Conservation (phyloP, 2,329 filamentous ascomycete species). For the Penicillium brasilianum region DNA sequence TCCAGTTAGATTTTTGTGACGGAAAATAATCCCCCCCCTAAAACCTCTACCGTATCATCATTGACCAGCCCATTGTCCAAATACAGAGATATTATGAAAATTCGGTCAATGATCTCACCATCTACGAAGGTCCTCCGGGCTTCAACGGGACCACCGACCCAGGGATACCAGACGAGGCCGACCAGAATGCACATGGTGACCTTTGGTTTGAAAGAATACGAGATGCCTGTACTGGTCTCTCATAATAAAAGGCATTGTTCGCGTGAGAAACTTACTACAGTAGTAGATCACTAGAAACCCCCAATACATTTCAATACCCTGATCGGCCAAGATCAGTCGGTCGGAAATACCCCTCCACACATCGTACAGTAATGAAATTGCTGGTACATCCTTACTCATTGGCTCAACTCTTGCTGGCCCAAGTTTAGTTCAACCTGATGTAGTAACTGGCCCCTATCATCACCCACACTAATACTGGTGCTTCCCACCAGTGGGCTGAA, state of each 20-base stretch:
- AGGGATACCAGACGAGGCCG: conserved; percentile 11
- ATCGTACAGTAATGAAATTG: no score
- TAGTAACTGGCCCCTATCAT: conserved; percentile 17
- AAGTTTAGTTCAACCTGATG: conserved; percentile 12
- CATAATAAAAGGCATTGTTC: background rate
- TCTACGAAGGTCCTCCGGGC: conserved; percentile 4
- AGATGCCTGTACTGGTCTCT: no score
- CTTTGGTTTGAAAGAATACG: conserved; percentile 4
- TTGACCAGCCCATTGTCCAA: background rate
- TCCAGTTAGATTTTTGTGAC: background rate
- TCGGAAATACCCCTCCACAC: background rate
- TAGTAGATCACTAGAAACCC: background rate
- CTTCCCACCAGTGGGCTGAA: conserved; percentile 1
- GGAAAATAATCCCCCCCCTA: background rate
- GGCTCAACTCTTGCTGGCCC: conserved; percentile 11
- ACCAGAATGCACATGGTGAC: conserved; percentile 22
- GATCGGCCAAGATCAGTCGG: background rate
- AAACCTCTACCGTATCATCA: background rate
- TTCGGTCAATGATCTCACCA: conserved; percentile 30
- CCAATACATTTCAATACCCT: background rate
- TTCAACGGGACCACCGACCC: conserved; percentile 4
- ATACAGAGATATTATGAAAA: background rate
- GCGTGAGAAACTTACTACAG: no score
- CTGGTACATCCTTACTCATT: background rate
- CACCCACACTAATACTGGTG: background rate